Conservation (phyloP, 1,284 basidiomycete species). For the Marasmius tenuissimus region DNA sequence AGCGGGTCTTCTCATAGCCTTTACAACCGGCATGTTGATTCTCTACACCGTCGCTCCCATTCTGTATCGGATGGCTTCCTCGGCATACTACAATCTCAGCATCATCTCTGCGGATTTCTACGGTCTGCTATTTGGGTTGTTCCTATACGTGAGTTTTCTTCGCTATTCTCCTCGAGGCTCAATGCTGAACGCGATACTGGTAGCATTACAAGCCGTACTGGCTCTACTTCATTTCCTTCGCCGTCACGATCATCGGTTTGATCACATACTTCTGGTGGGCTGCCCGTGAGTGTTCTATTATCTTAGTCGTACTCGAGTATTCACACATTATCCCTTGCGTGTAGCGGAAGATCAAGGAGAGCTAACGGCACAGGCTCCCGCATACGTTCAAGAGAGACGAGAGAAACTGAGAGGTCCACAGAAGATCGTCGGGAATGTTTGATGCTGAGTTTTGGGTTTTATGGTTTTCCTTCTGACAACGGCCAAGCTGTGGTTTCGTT, state of each 20-base stretch:
- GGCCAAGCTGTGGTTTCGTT: no score
- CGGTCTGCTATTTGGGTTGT: conserved; percentile 77
- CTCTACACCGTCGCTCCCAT: conserved; percentile 84
- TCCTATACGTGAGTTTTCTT: conserved; percentile 57
- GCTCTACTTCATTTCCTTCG: conserved; percentile 81
- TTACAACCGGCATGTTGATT: conserved; percentile 79
- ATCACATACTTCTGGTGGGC: conserved; percentile 82
- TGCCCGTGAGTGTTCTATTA: conserved; percentile 55
- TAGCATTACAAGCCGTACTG: conserved; percentile 80
- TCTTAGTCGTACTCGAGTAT: neutral
- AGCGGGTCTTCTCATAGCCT: conserved; percentile 77
- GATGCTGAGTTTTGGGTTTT: neutral
- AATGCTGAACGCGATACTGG: neutral
- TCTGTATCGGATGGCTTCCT: conserved; percentile 80
- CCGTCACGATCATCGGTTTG: conserved; percentile 67
- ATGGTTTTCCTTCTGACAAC: no score
- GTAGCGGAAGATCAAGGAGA: conserved; percentile 77
- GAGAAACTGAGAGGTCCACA: conserved; percentile 10
- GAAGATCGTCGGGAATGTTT: conserved; percentile 10
- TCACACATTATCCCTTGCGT: neutral
- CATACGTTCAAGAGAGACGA: conserved; percentile 48
- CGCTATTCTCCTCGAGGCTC: neutral
- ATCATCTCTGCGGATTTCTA: conserved; percentile 85
- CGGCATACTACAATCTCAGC: conserved; percentile 81
- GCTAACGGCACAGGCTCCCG: conserved; percentile 58